Evolutionary conservation across 192 early-diverging fungal species (phyloP), one percentile per base, ranked within the genome.

Genomic region (Rhizophagus sp.): DNA sequence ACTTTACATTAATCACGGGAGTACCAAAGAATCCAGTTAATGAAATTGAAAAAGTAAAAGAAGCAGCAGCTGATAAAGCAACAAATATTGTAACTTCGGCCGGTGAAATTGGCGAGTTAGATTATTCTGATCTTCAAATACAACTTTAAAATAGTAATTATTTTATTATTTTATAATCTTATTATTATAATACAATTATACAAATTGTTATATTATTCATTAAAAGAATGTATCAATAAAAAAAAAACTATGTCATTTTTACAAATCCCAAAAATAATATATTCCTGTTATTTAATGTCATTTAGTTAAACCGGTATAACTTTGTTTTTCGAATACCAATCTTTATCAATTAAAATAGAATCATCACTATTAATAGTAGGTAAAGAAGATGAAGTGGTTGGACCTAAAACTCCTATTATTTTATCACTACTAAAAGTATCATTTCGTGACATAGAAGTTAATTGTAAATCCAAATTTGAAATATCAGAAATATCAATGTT

Each of bases 1-100:
- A 76, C 12, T 76, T 76, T 63, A 62, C 61, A 41, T 44, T 76
- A 61, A 64, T 76, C 15, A 61, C 62, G 4, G 74, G 74, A 34
- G 74, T 76, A 47, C 74, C 74, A 12, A 76, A 63, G 27, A 22
- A 63, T 64, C 33, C 62, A 0, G 33, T 76, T 39, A 76, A 76
- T 24, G n/a, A 76, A 36, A 41, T 76, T 24, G 74, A 63, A 7
- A 50, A 76, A 13, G 74, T 64, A n/a, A 1, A 12, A 27, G 36
- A 62, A 41, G 33, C 7, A 9, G 61, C 74, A 3, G 74, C 74
- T 13, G 33, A 39, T 33, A 76, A 64, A 76, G 17, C 74, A 3
- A 15, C 11, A 25, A 13, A 62, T 3, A 36, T 52, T 36, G 19
- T 39, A 39, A 19, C 19, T 36, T 7, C 4, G 13, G 8, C 8